Evolutionary conservation across 2,329 filamentous ascomycete species (phyloP), one percentile per base, ranked within the genome.

Genomic region (Aspergillus spinulosporus): DNA sequence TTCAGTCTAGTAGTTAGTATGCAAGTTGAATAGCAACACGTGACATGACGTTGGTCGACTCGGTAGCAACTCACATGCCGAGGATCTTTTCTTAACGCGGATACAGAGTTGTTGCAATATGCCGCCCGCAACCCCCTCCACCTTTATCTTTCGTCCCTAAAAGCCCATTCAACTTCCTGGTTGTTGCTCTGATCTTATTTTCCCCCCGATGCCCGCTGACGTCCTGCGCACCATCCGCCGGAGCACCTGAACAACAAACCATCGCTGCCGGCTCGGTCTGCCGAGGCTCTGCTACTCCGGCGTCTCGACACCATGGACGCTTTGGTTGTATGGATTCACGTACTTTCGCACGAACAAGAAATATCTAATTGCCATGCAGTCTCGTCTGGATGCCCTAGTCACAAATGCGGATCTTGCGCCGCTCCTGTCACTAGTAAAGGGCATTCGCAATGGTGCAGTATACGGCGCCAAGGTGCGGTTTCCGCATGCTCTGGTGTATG

Each of bases 401-500:
- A 84, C 94, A 60, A 86, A 97, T 72, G 92, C 92, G 4, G 82
- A 85, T 64, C 90, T 96, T 77, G 90, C 94, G 68, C 90, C 94
- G 67, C 73, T 92, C 54, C 84, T 99, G 60, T 85, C 90, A 56
- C 82, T 99, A 64, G 74, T 96, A 74, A 99, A 99, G 83, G 91
- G 87, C 68, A 89, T 94, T 64, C 91, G 94, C 76, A 99, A 97
- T 85, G 94, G 94, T 74, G 87, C 92, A 63, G 91, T 99, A 61
- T 99, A 99, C 77, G 94, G 94, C 59, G 86, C 90, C 67, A 97
- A 97, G 84, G 91, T 99, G 75, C 92, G 94, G 62, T 97, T 99
- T 78, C 94, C 94, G 62, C 94, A 99, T 78, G 94, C 94, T 59
- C 83, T 99, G 65, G 94, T 99, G 83, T 86, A 80, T 61, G 78